Base-by-base conservation (phyloP, 1,284 basidiomycete genomes). In the Ustilago sp. region DNA sequence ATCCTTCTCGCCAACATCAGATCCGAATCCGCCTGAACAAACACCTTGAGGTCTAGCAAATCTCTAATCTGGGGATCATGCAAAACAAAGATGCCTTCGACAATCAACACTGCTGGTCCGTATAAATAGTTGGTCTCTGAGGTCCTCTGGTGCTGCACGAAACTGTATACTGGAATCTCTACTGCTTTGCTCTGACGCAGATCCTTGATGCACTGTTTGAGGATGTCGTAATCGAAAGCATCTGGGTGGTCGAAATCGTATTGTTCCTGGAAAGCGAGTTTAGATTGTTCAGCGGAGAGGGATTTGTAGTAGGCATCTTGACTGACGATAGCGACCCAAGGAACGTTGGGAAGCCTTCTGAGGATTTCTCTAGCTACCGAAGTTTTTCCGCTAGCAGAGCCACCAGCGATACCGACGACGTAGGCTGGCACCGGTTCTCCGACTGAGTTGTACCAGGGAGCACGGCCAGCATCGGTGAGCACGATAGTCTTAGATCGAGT, bases 1-100 rank as follows among this genome's bases (percentile, higher is more conserved):
- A 99, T 93, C 39, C 96, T 91, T 57, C 96, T 90, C 3, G 96
- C 95, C 50, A 99, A 91, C 96, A 99, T 99, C 13, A 98, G 88
- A 86, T 99, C 96, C 3, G 94, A 93, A 85, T 98, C 96, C 62
- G 94, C 95, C 63, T 87, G 89, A 77, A 85, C 85, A 56, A 72
- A 87, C 17, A 87, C 93, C 89, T 98, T 98, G 45, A 99, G 89
- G 86, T 98, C 96, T 82, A 98, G 95, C 50, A 98, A 87, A 4
- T 90, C 89, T 61, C 96, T 89, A 47, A 98, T 67, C 13, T 67
- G 69, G 19, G 80, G 75, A 87, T 62, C 94, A 73, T 94, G 91
- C 47, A 99, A 87, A 3, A 93, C 91, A 90, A 98, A 92, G 73
- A 98, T 95, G 4, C 96, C 96, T 84, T 99, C 95, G 23, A 93